phyloP scores from a whole-genome alignment of 495 filamentous ascomycete species.

The Diplogelasinospora grovesii region DNA sequence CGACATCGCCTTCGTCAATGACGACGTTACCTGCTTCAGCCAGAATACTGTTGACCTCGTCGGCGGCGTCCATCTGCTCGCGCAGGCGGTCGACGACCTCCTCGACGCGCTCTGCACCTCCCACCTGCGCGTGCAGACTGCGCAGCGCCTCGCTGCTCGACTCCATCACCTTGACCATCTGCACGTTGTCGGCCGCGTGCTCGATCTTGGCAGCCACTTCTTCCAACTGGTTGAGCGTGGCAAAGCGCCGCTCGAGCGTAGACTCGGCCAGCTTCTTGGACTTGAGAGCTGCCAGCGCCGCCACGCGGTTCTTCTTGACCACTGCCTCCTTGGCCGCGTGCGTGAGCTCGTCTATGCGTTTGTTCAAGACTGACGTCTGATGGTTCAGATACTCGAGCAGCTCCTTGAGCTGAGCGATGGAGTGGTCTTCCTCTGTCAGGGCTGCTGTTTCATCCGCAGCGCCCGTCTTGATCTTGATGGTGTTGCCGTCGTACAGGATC shows the following conservation, averaged over 20 bases:
- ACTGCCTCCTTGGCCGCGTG: constrained; percentile 62
- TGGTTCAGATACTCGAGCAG: constrained; percentile 55
- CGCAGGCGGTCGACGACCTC: constrained; percentile 64
- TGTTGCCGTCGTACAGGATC: constrained; percentile 61
- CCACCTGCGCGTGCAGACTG: constrained; percentile 66
- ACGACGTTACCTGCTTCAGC: constrained; percentile 46
- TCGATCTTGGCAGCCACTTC: constrained; percentile 74
- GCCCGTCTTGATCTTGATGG: constrained; percentile 62
- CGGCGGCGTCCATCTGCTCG: constrained; percentile 74
- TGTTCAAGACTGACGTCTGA: constrained; percentile 46
- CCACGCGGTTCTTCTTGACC: constrained; percentile 57
- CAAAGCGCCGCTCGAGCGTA: constrained; percentile 59
- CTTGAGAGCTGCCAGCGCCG: constrained; percentile 69
- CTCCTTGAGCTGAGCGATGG: constrained; percentile 70
- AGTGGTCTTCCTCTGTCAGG: constrained; percentile 69
- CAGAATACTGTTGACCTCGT: constrained; percentile 74
- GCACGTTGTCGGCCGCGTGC: constrained; percentile 75
- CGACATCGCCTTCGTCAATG: constrained; percentile 78
- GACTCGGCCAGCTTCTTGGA: constrained; percentile 74
- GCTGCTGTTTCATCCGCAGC: constrained; percentile 27
- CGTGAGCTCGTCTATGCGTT: constrained; percentile 52
- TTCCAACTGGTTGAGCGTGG: constrained; percentile 73
- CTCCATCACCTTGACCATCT: constrained; percentile 74
- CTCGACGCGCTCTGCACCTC: constrained; percentile 70
- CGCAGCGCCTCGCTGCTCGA: constrained; percentile 63